These are phyloP conservation scores for Pseudocercospora vitis DNA, from an alignment of 2,329 filamentous ascomycete genomes.

Conservation along the genomic window DNA sequence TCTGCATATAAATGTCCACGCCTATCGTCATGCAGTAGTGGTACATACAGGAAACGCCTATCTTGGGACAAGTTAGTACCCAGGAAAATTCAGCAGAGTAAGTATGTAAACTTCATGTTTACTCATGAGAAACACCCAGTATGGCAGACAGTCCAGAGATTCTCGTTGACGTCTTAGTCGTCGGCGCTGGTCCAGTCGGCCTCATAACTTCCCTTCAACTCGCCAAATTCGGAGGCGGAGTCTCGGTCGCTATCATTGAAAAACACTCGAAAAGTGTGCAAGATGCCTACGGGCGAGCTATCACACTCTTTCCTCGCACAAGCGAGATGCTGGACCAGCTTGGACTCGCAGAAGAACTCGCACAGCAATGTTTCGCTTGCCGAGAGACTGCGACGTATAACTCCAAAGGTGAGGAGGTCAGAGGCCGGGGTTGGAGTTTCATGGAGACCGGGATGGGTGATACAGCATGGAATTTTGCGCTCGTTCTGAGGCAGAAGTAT, in stretches of 20 bases:
- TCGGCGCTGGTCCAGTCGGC: slow-evolving; percentile 52
- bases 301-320: slow-evolving; percentile 55
- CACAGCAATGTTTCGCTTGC: slow-evolving; percentile 56
- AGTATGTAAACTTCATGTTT: neutral
- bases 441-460: slow-evolving; percentile 31
- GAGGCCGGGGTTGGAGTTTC: slow-evolving; percentile 24
- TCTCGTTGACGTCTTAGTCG: slow-evolving; percentile 48
- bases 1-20: no score
- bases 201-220: slow-evolving; percentile 53
- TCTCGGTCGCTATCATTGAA: slow-evolving; percentile 52
- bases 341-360: slow-evolving; percentile 50
- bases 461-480: slow-evolving; percentile 54
- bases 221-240: slow-evolving; percentile 38
- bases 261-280: slow-evolving; percentile 51
- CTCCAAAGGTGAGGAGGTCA: slow-evolving; percentile 37
- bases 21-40: no score
- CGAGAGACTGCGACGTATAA: slow-evolving; percentile 54
- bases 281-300: slow-evolving; percentile 56
- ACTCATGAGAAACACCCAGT: neutral
- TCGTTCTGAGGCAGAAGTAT: slow-evolving; percentile 58
- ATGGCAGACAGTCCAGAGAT: slow-evolving; percentile 7
- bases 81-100: no score
- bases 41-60: neutral
- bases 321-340: slow-evolving; percentile 56
- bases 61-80: neutral